Conservation (phyloP, 768 basidiomycete genomes). For the Suillus discolor region DNA sequence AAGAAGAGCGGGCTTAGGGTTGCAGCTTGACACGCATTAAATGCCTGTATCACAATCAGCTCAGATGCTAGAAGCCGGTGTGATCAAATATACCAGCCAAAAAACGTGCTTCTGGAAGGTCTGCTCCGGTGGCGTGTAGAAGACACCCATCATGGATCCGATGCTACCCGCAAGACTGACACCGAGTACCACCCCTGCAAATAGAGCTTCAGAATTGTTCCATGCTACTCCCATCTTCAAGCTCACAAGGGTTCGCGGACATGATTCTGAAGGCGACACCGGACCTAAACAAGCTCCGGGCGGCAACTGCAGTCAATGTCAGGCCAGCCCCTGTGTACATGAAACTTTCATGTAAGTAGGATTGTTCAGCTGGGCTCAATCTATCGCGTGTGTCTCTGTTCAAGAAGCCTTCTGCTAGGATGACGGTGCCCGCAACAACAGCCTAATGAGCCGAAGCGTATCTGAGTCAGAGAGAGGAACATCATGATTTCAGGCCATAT, state of each 20-base stretch:
- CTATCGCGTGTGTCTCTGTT: conserved; percentile 81
- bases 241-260: conserved; percentile 80
- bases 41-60: conserved; percentile 50
- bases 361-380: conserved; percentile 61
- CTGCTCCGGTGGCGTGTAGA: conserved; percentile 78
- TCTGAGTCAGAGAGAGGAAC: background rate
- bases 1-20: conserved; percentile 90
- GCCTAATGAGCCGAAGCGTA: conserved; percentile 41
- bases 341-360: conserved; percentile 76
- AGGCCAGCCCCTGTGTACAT: conserved; percentile 85
- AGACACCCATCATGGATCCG: conserved; percentile 83
- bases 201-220: background rate
- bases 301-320: conserved; percentile 73
- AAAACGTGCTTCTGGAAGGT: conserved; percentile 76
- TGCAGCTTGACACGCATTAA: conserved; percentile 85
- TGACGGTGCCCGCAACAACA: conserved; percentile 70
- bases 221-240: background rate
- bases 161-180: conserved; percentile 79
- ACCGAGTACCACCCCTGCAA: conserved; percentile 76
- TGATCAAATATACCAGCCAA: conserved; percentile 62
- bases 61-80: background rate
- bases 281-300: conserved; percentile 73
- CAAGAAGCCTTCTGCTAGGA: conserved; percentile 63
- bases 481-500: conserved; percentile 17
- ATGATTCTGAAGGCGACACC: conserved; percentile 74